A percentile compares a stretch with the other conserved stretches of the same genome.
These are phyloP conservation scores for Cryptococcus floricola DNA, from an alignment of 1,284 basidiomycete genomes.

Conservation along the genomic window DNA sequence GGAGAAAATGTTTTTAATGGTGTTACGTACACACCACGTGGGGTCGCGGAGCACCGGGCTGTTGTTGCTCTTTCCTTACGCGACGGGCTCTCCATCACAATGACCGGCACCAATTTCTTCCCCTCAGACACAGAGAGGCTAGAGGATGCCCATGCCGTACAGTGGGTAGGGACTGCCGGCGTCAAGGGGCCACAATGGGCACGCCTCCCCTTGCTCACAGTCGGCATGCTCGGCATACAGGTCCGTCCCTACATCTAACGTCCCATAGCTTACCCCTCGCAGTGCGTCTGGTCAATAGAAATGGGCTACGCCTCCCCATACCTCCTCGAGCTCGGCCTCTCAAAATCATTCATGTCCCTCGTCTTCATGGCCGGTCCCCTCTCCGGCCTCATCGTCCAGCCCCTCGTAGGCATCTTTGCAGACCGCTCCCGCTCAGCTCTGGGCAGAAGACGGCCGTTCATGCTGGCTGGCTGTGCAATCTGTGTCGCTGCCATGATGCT, in stretches of 20 bases:
- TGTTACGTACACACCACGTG: background rate
- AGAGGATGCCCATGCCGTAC: constrained; percentile 43
- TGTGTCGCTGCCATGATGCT: constrained; percentile 72
- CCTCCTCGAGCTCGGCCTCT: constrained; percentile 80
- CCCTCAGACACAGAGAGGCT: constrained; percentile 23
- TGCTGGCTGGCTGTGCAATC: constrained; percentile 66
- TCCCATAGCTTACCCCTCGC: background rate
- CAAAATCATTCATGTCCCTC: constrained; percentile 79
- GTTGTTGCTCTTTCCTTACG: no score
- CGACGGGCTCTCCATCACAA: constrained; percentile 1
- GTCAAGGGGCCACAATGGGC: constrained; percentile 61
- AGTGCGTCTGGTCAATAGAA: constrained; percentile 77
- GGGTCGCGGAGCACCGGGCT: background rate
- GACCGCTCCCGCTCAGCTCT: constrained; percentile 82
- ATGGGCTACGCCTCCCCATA: constrained; percentile 95
- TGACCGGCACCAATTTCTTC: constrained; percentile 39
- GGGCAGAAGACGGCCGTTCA: constrained; percentile 80
- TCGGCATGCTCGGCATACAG: constrained; percentile 75
- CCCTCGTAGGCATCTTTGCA: constrained; percentile 77
- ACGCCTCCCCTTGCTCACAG: constrained; percentile 66
- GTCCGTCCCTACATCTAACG: constrained; percentile 40
- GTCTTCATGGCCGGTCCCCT: constrained; percentile 94
- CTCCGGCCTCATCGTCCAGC: constrained; percentile 87
- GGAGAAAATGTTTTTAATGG: background rate
- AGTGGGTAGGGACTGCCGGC: constrained; percentile 57